A percentile compares a stretch with the other conserved stretches of the same genome.
These are phyloP conservation scores for Fusarium keratoplasticum DNA, from an alignment of 2,329 filamentous ascomycete species.

Conservation along the genomic window DNA sequence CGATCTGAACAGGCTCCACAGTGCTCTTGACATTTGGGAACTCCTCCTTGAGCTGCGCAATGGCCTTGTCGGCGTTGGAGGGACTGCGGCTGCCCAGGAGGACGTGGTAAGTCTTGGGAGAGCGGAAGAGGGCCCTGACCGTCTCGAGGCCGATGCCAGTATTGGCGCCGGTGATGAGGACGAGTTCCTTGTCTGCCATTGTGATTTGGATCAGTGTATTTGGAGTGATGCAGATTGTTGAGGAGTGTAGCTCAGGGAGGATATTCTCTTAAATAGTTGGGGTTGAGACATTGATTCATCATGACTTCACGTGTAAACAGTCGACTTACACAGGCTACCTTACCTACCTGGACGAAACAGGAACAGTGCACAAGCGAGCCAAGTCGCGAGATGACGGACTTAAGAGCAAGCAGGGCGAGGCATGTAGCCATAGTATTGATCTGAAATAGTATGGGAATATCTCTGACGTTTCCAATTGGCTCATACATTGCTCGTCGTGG, in stretches of 20 bases:
- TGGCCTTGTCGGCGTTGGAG: conserved; percentile 62
- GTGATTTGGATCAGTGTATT: neutral
- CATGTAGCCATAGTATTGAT: too few relatives aligned
- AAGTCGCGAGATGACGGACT: conserved; percentile 8
- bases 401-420: conserved; percentile 3
- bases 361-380: neutral
- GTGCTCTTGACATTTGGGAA: conserved; percentile 54
- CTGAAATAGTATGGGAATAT: too few relatives aligned
- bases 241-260: neutral
- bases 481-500: neutral
- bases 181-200: conserved; percentile 49
- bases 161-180: conserved; percentile 72
- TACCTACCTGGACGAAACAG: neutral
- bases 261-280: conserved; percentile 8
- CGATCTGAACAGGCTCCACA: conserved; percentile 61
- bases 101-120: conserved; percentile 63
- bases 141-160: conserved; percentile 70
- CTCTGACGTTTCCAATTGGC: neutral
- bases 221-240: neutral
- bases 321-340: neutral
- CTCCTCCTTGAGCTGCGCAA: conserved; percentile 55
- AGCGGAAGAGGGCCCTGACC: conserved; percentile 64
- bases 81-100: conserved; percentile 65
- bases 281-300: conserved; percentile 7
- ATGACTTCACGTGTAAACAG: neutral